Base-by-base conservation (phyloP, 257 asterid genomes). In the Solanum clarkiae region DNA sequence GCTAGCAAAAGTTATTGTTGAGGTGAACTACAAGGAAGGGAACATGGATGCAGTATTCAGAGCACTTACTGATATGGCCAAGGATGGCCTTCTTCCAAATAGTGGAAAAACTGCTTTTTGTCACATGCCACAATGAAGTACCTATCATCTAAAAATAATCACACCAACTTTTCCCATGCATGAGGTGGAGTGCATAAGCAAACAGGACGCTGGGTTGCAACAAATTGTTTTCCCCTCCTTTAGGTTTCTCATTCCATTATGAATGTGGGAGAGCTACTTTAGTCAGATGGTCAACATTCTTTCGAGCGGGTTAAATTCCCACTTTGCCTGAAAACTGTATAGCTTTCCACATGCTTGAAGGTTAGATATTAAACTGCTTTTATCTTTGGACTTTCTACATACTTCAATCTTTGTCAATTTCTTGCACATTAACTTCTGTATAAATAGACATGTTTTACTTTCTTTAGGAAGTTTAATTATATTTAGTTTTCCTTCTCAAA, bases 81-180 rank as follows among this genome's bases (percentile, higher is more conserved):
- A 90, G 88, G 97, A 94, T 80, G 98, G 99, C 69, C 95, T 94
- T 88, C 97, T 94, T 88, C 99, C 98, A 1, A 88, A 92, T 85
- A 93, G 93, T 79, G 87, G 84, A 42, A 88, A 86, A 87, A 90
- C 89, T 83, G 80, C 86, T 68, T 36, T 42, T 45, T 45, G 24
- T 82, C 79, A 16, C 60, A 57, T 82, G 83, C 65, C 83, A 16
- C 2, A 17, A 53, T 53, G 53, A 79, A 51, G 65, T 53, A 26
- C 14, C 16, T 79, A 29, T 77, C 65, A 77, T 53, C 83, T 53
- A 29, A 20, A 49, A 17, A 79, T 26, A 32, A 79, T 53, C 66
- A 53, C 16, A 17, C 65, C 65, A 26, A 53, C 49, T 51, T 53
- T 53, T 16, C 5, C 44, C 49, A 29, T 79, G 29, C 24, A 29